phyloP scores from a whole-genome alignment of 2,329 filamentous ascomycete genomes.

The Calonectria leucothoes region DNA sequence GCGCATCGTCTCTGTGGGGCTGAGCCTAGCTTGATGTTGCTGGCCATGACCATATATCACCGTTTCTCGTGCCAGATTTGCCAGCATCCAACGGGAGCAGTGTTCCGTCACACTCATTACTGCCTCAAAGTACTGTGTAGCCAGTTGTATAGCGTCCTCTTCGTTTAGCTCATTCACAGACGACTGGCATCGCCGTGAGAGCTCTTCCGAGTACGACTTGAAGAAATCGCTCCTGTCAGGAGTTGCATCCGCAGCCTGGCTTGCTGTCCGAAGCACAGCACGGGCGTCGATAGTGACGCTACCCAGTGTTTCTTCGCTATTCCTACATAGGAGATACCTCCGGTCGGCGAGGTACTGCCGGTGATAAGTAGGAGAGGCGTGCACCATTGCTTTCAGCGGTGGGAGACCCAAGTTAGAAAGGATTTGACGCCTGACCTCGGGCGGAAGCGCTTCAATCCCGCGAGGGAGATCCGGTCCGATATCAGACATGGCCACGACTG shows the following conservation, averaged over 20 bases:
- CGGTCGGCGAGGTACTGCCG: not conserved
- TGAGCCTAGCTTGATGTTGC: not conserved
- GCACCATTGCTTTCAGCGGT: not conserved
- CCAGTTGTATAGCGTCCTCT: not conserved
- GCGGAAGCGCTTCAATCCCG: not conserved
- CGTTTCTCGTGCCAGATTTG: not conserved
- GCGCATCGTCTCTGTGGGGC: not conserved
- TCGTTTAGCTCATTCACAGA: not conserved
- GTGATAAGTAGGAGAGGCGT: not conserved
- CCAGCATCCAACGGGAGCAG: not conserved
- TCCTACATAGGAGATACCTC: not conserved
- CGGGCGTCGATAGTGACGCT: not conserved
- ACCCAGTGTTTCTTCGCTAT: not conserved
- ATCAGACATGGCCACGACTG: not conserved
- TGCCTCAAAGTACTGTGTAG: not conserved
- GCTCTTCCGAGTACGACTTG: not conserved
- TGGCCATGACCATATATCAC: too few relatives aligned
- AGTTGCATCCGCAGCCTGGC: too few relatives aligned
- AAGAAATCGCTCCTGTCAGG: not conserved
- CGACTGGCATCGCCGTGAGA: not conserved
- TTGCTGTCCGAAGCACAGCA: not conserved
- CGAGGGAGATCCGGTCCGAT: not conserved
- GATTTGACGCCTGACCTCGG: not conserved
- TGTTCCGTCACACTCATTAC: not conserved
- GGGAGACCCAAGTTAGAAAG: not conserved